A percentile compares a stretch with the other conserved stretches of the same genome.
Evolutionary conservation across 208 protist genomes (phyloP).

Genomic region (Wallacemonas sp.): DNA sequence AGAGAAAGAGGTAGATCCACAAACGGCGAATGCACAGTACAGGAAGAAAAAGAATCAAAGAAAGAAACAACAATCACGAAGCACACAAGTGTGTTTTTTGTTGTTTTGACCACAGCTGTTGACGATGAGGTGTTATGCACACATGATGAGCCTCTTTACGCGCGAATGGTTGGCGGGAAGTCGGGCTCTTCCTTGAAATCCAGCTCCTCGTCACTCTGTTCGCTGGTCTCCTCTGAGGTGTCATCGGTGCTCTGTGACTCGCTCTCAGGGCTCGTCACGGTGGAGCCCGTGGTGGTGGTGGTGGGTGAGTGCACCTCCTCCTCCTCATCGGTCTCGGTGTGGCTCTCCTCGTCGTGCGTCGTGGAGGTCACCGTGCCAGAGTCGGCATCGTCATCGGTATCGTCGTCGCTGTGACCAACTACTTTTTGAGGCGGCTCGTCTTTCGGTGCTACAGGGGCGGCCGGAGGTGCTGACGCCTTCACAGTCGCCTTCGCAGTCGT

Average conservation of each 20-base stretch:
- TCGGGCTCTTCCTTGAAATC: background rate
- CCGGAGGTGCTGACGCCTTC: background rate
- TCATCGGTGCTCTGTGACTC: background rate
- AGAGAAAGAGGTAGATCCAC: too few species aligned
- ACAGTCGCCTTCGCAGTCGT: background rate
- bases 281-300: too few species aligned
- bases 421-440: background rate
- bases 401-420: background rate
- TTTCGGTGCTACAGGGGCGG: background rate
- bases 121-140: too few species aligned
- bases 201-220: too few species aligned
- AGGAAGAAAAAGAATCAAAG: too few species aligned
- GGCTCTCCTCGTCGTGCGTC: constrained; percentile 1
- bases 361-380: background rate
- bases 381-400: background rate
- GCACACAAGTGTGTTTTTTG: too few species aligned
- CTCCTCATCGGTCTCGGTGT: background rate
- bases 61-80: too few species aligned
- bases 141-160: background rate
- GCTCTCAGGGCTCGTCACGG: too few species aligned
- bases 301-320: background rate
- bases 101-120: background rate
- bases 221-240: background rate
- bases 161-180: background rate
- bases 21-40: too few species aligned